These are phyloP conservation scores for Penicillium salamii DNA, from an alignment of 495 filamentous ascomycete genomes.

Conservation along the genomic window DNA sequence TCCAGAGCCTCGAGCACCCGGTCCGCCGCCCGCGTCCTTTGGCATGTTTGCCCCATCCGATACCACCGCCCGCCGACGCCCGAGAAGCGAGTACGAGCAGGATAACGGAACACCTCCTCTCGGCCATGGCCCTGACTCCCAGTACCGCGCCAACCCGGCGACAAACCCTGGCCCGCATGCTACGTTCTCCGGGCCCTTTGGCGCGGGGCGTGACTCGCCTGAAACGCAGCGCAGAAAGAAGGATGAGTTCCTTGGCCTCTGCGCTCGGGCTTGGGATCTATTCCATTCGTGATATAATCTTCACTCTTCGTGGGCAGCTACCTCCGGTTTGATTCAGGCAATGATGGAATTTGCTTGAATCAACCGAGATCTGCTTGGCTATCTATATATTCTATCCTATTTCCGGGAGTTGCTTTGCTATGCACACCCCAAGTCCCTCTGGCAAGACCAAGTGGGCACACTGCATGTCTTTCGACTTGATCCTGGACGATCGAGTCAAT, in stretches of 20 bases:
- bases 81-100: slow-evolving; percentile 84
- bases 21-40: slow-evolving; percentile 22
- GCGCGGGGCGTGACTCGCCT: slow-evolving; percentile 74
- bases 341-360: slow-evolving; percentile 8
- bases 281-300: slow-evolving; percentile 74
- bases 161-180: slow-evolving; percentile 58
- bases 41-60: slow-evolving; percentile 29
- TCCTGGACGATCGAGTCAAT: slow-evolving; percentile 21
- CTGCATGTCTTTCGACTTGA: slow-evolving; percentile 6
- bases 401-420: not conserved
- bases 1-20: slow-evolving; percentile 20
- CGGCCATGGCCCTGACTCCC: slow-evolving; percentile 41
- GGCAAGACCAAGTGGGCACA: slow-evolving; percentile 4
- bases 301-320: not conserved
- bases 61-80: slow-evolving; percentile 65
- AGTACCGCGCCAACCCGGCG: slow-evolving; percentile 61
- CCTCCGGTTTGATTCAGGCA: not conserved
- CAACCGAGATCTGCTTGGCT: not conserved
- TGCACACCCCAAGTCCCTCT: not conserved
- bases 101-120: slow-evolving; percentile 57
- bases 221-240: slow-evolving; percentile 85
- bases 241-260: slow-evolving; percentile 87
- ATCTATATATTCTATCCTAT: not conserved
- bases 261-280: slow-evolving; percentile 89
- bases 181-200: slow-evolving; percentile 66